phyloP scores from a whole-genome alignment of 306 rosid species.

The Sophora flavescens region DNA sequence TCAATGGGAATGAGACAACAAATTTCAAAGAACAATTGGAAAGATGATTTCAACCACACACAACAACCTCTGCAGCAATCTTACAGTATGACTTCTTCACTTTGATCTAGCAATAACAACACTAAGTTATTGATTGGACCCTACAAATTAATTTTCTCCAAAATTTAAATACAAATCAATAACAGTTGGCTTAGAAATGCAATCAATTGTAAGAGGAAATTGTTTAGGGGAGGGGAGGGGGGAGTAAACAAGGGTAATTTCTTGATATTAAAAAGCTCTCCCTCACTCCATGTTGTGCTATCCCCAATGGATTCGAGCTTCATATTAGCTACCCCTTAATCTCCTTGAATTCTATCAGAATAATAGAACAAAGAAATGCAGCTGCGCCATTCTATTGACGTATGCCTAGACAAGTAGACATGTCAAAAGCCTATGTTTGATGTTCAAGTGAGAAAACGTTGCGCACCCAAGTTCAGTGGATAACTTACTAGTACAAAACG shows the following conservation, averaged over 20 bases:
- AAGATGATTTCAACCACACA: slow-evolving; percentile 25
- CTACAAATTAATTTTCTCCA: slow-evolving; percentile 10
- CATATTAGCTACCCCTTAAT: too few species aligned
- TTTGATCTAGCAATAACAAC: slow-evolving; percentile 24
- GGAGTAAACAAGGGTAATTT: not conserved
- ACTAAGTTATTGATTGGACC: not conserved
- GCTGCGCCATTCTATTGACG: not conserved
- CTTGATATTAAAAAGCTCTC: slow-evolving; percentile 7
- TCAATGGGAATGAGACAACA: slow-evolving; percentile 24
- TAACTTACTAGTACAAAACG: not conserved
- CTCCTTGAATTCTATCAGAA: too few species aligned
- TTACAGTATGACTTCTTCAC: slow-evolving; percentile 10
- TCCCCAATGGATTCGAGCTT: not conserved
- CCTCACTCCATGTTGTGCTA: not conserved
- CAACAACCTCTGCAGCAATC: slow-evolving; percentile 36
- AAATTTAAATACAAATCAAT: not conserved
- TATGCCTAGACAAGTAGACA: not conserved
- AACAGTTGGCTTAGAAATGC: not conserved
- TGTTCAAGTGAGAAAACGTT: not conserved
- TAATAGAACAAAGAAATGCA: not conserved
- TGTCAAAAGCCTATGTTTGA: not conserved
- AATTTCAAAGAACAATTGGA: slow-evolving; percentile 17
- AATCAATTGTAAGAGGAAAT: not conserved
- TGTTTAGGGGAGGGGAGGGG: too few species aligned
- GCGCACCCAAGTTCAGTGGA: not conserved